Evolutionary conservation across 306 rosid genomes (phyloP), one percentile per base, ranked within the genome.

Genomic region (Dalbergia cultrata): DNA sequence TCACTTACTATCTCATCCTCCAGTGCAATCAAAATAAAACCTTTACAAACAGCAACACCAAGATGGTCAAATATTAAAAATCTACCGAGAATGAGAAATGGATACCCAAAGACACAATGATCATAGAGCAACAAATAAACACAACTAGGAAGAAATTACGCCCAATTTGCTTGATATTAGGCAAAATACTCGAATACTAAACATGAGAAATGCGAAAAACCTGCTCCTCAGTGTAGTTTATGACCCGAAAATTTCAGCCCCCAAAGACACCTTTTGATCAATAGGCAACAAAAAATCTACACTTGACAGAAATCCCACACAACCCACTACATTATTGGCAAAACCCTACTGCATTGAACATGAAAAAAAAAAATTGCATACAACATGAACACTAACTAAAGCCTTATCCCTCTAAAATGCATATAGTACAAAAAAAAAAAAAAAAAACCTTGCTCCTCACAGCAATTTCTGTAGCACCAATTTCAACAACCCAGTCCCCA

Each of bases 41-140:
- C 31, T 26, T 75, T 16, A 47, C 61, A 63, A 49, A 76, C 63
- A 64, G 52, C 47, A 53, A 60, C 45, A 10, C 41, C 52, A 10
- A 13, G 57, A 73, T 41, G 50, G 9, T 44, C 50, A 53, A 53
- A 53, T 53, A n/a, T n/a, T 26, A 13, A n/a, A 53, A 53, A 53
- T 53, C 59, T 14, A 53, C 17, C 59, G 0, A n/a, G 21, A 21
- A 53, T 53, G 59, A 53, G 19, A 53, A 53, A 14, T 14, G 18
- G 13, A 54, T n/a, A 6, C 19, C 57, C n/a, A 53, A 7, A 54
- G 21, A 17, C 60, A n/a, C 21, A 13, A 5, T 22, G 39, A 13
- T 45, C 58, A 47, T 0, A 6, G 8, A 69, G 60, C 58, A 69
- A 69, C 14, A 13, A 7, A 37, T 4, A 73, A 19, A 1, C 35